Conservation (phyloP, 441 rosid species). For the Sinapis alba region DNA sequence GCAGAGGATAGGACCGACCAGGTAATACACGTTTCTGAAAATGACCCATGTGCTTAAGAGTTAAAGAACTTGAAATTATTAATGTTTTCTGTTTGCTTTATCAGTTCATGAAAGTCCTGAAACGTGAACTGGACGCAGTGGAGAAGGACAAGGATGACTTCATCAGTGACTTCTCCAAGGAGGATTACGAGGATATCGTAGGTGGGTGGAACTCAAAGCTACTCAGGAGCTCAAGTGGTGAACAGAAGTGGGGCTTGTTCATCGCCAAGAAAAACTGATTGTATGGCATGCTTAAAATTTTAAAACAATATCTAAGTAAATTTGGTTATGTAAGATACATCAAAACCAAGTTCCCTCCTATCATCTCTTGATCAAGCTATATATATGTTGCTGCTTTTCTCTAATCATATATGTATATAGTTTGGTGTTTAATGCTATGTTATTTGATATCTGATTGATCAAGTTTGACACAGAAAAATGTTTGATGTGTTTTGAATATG, state of each 20-base stretch:
- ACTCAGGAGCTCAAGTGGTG: slow-evolving; percentile 67
- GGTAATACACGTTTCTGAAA: slow-evolving; percentile 39
- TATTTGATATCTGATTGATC: neutral
- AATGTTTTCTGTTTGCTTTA: neutral
- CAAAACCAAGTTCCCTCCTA: too few species aligned
- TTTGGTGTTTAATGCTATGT: neutral
- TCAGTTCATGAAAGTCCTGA: slow-evolving; percentile 74
- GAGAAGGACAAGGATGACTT: slow-evolving; percentile 76
- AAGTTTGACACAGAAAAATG: too few species aligned
- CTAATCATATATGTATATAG: neutral
- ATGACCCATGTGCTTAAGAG: neutral
- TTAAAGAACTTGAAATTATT: neutral
- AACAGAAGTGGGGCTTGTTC: slow-evolving; percentile 90
- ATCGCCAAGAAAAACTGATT: slow-evolving; percentile 64
- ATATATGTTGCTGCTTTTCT: neutral
- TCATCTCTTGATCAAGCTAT: neutral
- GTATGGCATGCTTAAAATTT: neutral
- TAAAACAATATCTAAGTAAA: too few species aligned
- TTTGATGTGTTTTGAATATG: too few species aligned
- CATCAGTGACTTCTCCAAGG: slow-evolving; percentile 66
- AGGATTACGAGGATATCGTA: slow-evolving; percentile 77
- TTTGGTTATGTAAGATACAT: too few species aligned
- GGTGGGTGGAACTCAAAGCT: slow-evolving; percentile 91
- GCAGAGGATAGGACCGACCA: slow-evolving; percentile 83
- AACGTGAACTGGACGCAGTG: slow-evolving; percentile 55